phyloP scores from a whole-genome alignment of 768 basidiomycete genomes.

The Vararia minispora region DNA sequence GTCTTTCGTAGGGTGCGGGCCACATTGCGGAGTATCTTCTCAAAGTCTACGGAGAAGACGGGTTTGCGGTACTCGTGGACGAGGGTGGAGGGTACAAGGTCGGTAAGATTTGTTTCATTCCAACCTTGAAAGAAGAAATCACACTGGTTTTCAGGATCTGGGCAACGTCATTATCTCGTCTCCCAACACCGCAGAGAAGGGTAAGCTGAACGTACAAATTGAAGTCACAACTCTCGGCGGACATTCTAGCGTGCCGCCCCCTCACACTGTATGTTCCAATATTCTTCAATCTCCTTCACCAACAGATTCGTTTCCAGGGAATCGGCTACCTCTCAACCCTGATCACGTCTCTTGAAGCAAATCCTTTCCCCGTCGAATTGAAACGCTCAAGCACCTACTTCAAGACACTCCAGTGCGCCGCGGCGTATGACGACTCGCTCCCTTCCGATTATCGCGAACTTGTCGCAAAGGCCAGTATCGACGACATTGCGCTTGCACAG shows the following conservation, averaged over 20 bases:
- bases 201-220: conserved; percentile 21
- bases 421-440: conserved; percentile 21
- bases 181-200: conserved; percentile 20
- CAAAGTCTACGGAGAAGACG: conserved; percentile 26
- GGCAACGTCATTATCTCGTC: conserved; percentile 15
- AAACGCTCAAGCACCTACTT: conserved; percentile 10
- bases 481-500: not conserved
- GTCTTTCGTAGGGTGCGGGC: conserved; percentile 16
- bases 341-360: conserved; percentile 24
- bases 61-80: conserved; percentile 31
- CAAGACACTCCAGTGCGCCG: conserved; percentile 24
- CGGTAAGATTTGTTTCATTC: not conserved
- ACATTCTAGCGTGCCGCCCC: conserved; percentile 30
- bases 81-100: conserved; percentile 28
- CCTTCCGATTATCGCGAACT: too few relatives aligned
- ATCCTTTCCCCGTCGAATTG: conserved; percentile 22
- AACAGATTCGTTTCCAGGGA: conserved; percentile 12
- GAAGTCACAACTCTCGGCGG: conserved; percentile 25
- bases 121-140: not conserved
- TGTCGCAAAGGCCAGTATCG: not conserved
- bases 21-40: conserved; percentile 22
- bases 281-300: not conserved
- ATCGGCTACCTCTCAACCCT: conserved; percentile 28
- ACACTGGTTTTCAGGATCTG: conserved; percentile 8
- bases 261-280: conserved; percentile 24